These are phyloP conservation scores for Arthrobotrys iridis DNA, from an alignment of 2,329 filamentous ascomycete species.

Conservation along the genomic window DNA sequence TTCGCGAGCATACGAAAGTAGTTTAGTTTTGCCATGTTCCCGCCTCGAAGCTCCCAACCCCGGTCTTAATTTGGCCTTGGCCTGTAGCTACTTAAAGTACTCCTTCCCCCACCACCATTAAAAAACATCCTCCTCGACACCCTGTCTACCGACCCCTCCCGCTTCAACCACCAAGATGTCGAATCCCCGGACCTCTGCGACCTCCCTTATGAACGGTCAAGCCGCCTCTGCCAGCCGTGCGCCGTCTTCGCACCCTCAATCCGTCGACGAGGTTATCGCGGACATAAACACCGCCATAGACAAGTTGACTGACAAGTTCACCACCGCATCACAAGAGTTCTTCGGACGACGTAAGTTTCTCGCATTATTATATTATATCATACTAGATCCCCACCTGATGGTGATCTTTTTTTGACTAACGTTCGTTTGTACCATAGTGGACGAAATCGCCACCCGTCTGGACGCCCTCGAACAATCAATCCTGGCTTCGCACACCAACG, in stretches of 20 bases:
- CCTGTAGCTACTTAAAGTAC: neutral
- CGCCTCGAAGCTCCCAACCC: no score
- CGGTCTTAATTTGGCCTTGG: no score
- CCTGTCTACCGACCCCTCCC: neutral
- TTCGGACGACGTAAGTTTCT: constrained; percentile 31
- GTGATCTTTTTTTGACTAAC: neutral
- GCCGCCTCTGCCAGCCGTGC: constrained; percentile 26
- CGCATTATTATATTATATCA: neutral
- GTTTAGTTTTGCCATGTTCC: no score
- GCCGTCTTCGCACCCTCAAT: constrained; percentile 47
- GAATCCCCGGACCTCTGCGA: constrained; percentile 8
- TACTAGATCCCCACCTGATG: neutral
- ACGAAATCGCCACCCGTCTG: constrained; percentile 49
- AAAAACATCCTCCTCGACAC: neutral
- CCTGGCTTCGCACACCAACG: constrained; percentile 39
- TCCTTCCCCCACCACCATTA: neutral
- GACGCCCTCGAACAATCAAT: constrained; percentile 50
- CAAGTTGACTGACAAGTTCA: constrained; percentile 52
- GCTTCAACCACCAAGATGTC: neutral
- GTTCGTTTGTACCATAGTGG: constrained; percentile 7
- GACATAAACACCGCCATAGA: constrained; percentile 53
- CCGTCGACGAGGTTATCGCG: constrained; percentile 53
- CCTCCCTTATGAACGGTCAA: constrained; percentile 47
- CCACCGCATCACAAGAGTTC: constrained; percentile 50
- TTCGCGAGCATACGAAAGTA: no score